phyloP scores from a whole-genome alignment of 495 filamentous ascomycete genomes.

The Cercophora scortea region DNA sequence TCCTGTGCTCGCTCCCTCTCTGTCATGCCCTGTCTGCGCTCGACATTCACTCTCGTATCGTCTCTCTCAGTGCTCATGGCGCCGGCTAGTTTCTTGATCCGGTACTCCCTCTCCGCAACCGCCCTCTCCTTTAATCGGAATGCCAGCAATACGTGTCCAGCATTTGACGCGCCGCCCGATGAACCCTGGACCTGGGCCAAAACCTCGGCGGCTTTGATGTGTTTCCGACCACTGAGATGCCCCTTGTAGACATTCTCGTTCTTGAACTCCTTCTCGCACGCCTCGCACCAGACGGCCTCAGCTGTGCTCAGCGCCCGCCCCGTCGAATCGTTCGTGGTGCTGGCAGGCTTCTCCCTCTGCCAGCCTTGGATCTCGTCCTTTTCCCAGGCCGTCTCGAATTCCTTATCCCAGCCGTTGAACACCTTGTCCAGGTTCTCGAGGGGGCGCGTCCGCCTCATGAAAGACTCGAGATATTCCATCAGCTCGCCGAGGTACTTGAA shows the following conservation, averaged over 20 bases:
- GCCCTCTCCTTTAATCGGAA: conserved; percentile 76
- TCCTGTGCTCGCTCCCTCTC: conserved; percentile 90
- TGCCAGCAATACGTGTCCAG: conserved; percentile 25
- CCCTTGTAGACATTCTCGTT: conserved; percentile 91
- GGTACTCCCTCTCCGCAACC: conserved; percentile 81
- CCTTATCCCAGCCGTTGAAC: conserved; percentile 62
- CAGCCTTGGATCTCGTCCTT: conserved; percentile 73
- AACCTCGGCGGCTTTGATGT: conserved; percentile 70
- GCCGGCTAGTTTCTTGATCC: conserved; percentile 65
- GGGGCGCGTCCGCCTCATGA: conserved; percentile 71
- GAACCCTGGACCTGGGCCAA: conserved; percentile 29
- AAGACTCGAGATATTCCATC: conserved; percentile 74
- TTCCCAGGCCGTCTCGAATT: conserved; percentile 80
- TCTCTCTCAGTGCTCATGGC: conserved; percentile 71
- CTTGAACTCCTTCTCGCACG: conserved; percentile 90
- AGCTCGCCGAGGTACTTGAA: conserved; percentile 81
- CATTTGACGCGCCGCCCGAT: conserved; percentile 20
- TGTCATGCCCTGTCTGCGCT: conserved; percentile 91
- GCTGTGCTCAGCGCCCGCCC: conserved; percentile 46
- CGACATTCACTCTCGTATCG: conserved; percentile 86
- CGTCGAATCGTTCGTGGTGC: conserved; percentile 21
- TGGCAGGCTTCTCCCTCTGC: conserved; percentile 48
- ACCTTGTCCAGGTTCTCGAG: conserved; percentile 77
- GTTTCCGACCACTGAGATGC: conserved; percentile 86
- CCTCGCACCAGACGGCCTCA: conserved; percentile 76